Base-by-base conservation (phyloP, 2,329 filamentous ascomycete genomes). In the Pseudocercospora cruenta region DNA sequence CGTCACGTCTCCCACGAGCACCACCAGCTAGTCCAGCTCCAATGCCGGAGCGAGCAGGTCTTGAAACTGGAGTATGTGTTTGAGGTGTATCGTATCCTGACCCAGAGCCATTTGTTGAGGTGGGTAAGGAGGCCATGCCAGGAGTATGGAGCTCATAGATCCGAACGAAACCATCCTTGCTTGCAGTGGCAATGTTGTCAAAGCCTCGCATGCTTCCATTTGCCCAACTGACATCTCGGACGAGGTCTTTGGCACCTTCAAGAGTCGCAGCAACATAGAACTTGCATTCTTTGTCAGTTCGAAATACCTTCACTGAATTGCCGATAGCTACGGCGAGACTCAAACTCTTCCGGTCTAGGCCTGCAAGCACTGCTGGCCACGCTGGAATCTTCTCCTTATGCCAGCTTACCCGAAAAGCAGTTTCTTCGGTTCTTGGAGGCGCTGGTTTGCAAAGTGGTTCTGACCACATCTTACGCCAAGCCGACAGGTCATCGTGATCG, bases 121-220 rank as follows among this genome's bases (percentile, higher is more conserved):
- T 62, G 22, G 64, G 64, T 1, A 63, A 61, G 24, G 67, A 73
- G 19, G 70, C 63, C 19, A 72, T 72, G 78, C 81, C 67, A 75
- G 80, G 69, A 72, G 90, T 91, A 39, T 89, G 87, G 19, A 96
- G 78, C 72, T 94, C 89, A 75, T 96, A 97, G n/a, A 99, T 90
- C 47, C 94, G 87, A 47, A 97, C 88, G 72, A 88, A 90, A 2
- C 95, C 94, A 76, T 99, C 95, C 78, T 96, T 96, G 76, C 92
- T 95, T 2, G 93, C 94, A 5, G 94, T 96, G 2, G 94, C 95
- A 72, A 98, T 86, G 64, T 94, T 86, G 78, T 99, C 95, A 77
- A 92, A 94, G 1, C 94, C 94, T 45, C 94, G 84, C 73, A 96
- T 93, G 70, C 93, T 96, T 12, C 93, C 94, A 57, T 93, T 91